phyloP scores from a whole-genome alignment of 495 filamentous ascomycete species.

The Echria macrotheca region DNA sequence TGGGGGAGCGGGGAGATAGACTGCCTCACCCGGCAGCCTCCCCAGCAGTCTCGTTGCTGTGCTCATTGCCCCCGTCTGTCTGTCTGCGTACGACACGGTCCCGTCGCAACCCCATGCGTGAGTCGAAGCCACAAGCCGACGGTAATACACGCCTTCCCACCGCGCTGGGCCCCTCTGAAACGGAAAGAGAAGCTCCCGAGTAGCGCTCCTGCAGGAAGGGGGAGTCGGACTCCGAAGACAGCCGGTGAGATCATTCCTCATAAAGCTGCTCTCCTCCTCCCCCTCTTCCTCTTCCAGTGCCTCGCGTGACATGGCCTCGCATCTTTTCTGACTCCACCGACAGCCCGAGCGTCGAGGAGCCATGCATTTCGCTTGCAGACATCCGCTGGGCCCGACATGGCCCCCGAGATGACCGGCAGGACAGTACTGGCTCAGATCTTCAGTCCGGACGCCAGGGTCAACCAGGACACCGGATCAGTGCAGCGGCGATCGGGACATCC shows the following conservation, averaged over 20 bases:
- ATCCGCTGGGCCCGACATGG: slow-evolving; percentile 7
- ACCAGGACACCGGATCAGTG: slow-evolving; percentile 8
- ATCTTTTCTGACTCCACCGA: too few relatives aligned
- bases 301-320: too few relatives aligned
- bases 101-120: slow-evolving; percentile 10
- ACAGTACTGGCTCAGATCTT: slow-evolving; percentile 1
- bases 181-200: too few relatives aligned
- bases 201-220: too few relatives aligned
- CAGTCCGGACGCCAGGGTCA: slow-evolving; percentile 7
- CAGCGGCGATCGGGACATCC: slow-evolving; percentile 21
- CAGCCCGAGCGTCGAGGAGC: slow-evolving; percentile 5
- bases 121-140: slow-evolving; percentile 11
- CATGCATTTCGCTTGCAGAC: slow-evolving; percentile 7
- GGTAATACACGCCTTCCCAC: slow-evolving; percentile 9
- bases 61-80: not conserved
- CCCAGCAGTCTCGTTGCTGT: not conserved
- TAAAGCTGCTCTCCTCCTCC: too few relatives aligned
- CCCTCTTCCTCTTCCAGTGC: too few relatives aligned
- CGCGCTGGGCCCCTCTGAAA: slow-evolving; percentile 11
- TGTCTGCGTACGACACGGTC: slow-evolving; percentile 5
- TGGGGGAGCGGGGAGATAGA: too few relatives aligned
- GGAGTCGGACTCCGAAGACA: not conserved
- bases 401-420: slow-evolving; percentile 12
- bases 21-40: too few relatives aligned
- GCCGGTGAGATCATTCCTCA: too few relatives aligned